Conservation (phyloP, 2,329 filamentous ascomycete genomes). For the Aspergillus awamori region DNA sequence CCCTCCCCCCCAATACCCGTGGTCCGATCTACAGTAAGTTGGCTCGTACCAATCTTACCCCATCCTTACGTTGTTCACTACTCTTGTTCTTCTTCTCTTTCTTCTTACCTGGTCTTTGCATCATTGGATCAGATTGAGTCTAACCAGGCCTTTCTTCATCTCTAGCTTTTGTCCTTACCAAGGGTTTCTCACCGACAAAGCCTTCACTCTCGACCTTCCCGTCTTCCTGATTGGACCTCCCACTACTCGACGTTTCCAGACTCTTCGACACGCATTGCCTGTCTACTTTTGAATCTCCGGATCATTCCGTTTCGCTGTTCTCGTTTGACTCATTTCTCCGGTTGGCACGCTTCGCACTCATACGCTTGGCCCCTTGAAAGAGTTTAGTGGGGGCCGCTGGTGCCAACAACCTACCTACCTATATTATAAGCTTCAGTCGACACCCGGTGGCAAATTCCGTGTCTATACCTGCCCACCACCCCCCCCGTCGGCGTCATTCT, state of each 20-base stretch:
- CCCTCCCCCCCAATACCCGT: neutral
- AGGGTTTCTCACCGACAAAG: slow-evolving; percentile 10
- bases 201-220: neutral
- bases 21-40: slow-evolving; percentile 11
- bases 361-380: slow-evolving; percentile 27
- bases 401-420: slow-evolving; percentile 19
- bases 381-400: slow-evolving; percentile 23
- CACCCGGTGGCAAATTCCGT: slow-evolving; percentile 34
- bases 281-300: slow-evolving; percentile 10
- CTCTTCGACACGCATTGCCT: slow-evolving; percentile 25
- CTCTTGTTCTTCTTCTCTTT: neutral
- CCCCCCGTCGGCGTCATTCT: slow-evolving; percentile 24
- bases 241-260: slow-evolving; percentile 30
- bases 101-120: neutral
- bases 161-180: slow-evolving; percentile 9
- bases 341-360: neutral
- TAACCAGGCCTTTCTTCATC: slow-evolving; percentile 12
- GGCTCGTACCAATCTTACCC: slow-evolving; percentile 1
- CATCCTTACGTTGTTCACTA: neutral
- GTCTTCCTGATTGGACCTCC: neutral
- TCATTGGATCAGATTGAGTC: slow-evolving; percentile 14
- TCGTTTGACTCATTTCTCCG: slow-evolving; percentile 1
- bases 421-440: slow-evolving; percentile 33
- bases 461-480: slow-evolving; percentile 11
- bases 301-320: slow-evolving; percentile 11